Conservation (phyloP, 2,329 filamentous ascomycete species). For the Fusarium haematococcum region DNA sequence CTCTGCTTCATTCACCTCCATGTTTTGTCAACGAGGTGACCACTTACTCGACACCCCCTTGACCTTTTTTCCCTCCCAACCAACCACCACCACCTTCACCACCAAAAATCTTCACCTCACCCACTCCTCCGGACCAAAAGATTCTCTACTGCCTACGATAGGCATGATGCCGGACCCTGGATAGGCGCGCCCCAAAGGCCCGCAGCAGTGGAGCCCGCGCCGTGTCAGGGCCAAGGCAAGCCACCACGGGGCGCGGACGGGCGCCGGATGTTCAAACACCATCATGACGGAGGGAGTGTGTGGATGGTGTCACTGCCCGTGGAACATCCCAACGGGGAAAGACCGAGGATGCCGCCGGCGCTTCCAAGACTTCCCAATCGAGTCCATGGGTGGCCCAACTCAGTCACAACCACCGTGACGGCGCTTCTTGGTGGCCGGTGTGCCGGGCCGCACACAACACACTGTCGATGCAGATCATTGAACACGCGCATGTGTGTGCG, state of each 20-base stretch:
- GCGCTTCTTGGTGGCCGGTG: slow-evolving; percentile 6
- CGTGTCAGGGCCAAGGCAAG: slow-evolving; percentile 40
- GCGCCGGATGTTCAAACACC: slow-evolving; percentile 28
- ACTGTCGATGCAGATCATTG: slow-evolving; percentile 24
- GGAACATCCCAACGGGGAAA: slow-evolving; percentile 42
- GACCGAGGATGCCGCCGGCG: slow-evolving; percentile 38
- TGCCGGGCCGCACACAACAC: slow-evolving; percentile 6
- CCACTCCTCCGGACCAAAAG: slow-evolving; percentile 1
- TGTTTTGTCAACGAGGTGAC: not conserved
- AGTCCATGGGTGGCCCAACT: slow-evolving; percentile 9
- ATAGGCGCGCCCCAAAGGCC: slow-evolving; percentile 16
- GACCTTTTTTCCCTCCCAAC: not conserved
- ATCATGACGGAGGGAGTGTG: slow-evolving; percentile 23
- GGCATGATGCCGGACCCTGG: slow-evolving; percentile 10
- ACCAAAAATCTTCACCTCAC: slow-evolving; percentile 12
- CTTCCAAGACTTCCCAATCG: slow-evolving; percentile 8
- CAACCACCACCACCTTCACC: slow-evolving; percentile 1
- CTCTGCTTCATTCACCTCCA: not conserved
- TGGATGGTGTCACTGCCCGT: slow-evolving; percentile 33
- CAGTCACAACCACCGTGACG: slow-evolving; percentile 12
- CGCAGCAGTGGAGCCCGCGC: slow-evolving; percentile 33
- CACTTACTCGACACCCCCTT: not conserved
- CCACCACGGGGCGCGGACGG: slow-evolving; percentile 29
- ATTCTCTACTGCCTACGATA: slow-evolving; percentile 11
- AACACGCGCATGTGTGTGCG: slow-evolving; percentile 1